phyloP scores from a whole-genome alignment of 495 filamentous ascomycete genomes.

The Aspergillus bertholletiae region DNA sequence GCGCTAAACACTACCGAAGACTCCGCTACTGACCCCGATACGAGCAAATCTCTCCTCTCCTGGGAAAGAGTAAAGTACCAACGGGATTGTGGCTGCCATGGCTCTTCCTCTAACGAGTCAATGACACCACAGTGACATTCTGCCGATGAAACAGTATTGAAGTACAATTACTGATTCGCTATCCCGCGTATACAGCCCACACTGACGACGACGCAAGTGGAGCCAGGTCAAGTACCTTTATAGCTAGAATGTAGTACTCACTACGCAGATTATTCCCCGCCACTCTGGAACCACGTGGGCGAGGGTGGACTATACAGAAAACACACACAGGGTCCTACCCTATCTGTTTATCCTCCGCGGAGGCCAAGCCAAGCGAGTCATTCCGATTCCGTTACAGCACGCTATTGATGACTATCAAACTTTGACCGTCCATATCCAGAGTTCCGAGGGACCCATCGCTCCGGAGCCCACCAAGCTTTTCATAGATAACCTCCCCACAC shows the following conservation, averaged over 20 bases:
- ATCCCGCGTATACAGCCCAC: neutral
- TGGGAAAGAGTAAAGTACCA: neutral
- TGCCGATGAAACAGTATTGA: too few species aligned
- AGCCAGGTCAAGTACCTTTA: neutral
- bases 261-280: neutral
- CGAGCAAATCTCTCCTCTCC: neutral
- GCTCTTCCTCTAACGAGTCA: neutral
- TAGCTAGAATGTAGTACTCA: too few species aligned
- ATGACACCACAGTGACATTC: too few species aligned
- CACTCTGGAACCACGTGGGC: neutral
- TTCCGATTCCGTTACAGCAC: neutral
- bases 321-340: neutral
- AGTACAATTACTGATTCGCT: neutral
- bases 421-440: neutral
- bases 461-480: neutral
- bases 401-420: constrained; percentile 13
- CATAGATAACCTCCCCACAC: neutral
- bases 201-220: constrained; percentile 1
- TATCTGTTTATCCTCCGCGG: neutral
- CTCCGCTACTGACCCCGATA: neutral
- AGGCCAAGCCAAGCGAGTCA: neutral
- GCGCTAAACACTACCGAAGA: neutral
- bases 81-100: neutral
- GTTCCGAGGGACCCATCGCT: neutral
- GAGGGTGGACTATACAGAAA: neutral